Evolutionary conservation across 1,284 basidiomycete genomes (phyloP).

Genomic region (Pseudozyma sp.): DNA sequence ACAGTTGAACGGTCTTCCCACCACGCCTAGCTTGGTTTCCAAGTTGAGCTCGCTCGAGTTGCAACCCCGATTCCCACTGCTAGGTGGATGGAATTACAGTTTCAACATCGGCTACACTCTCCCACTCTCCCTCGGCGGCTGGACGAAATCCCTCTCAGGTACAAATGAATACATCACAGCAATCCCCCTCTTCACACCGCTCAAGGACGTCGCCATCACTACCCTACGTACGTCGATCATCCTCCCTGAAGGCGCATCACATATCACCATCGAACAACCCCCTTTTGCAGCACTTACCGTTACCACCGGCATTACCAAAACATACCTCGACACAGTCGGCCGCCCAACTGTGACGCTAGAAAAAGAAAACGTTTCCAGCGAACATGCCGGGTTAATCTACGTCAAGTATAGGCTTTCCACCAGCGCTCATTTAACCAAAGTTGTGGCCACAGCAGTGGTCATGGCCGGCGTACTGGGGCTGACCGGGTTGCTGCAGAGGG

Average conservation of each 20-base stretch:
- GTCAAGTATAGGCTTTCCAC: conserved; percentile 54
- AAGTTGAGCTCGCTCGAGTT: conserved; percentile 77
- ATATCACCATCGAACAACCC: conserved; percentile 74
- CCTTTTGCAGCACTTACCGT: conserved; percentile 82
- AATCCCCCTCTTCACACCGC: conserved; percentile 85
- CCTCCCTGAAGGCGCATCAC: conserved; percentile 91
- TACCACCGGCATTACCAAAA: conserved; percentile 77
- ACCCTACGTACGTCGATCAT: conserved; percentile 83
- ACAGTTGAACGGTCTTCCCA: not conserved
- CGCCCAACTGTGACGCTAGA: conserved; percentile 81
- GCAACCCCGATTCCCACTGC: conserved; percentile 87
- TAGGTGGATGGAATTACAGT: conserved; percentile 97
- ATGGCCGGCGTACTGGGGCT: conserved; percentile 25
- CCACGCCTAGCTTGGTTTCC: not conserved
- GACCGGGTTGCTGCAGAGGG: conserved; percentile 34
- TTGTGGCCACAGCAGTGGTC: conserved; percentile 33
- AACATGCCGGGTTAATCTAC: conserved; percentile 39
- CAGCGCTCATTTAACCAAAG: conserved; percentile 49
- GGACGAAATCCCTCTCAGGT: conserved; percentile 72
- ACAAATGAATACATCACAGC: conserved; percentile 75
- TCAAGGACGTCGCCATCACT: conserved; percentile 84
- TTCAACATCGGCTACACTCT: conserved; percentile 96
- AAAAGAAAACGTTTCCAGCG: conserved; percentile 72
- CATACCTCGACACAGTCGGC: conserved; percentile 94
- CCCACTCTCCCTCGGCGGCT: conserved; percentile 60